Percentiles rank a stretch among this genome's conserved stretches.
Evolutionary conservation across 2,329 filamentous ascomycete species (phyloP).

Genomic region (Emmonsia crescens): DNA sequence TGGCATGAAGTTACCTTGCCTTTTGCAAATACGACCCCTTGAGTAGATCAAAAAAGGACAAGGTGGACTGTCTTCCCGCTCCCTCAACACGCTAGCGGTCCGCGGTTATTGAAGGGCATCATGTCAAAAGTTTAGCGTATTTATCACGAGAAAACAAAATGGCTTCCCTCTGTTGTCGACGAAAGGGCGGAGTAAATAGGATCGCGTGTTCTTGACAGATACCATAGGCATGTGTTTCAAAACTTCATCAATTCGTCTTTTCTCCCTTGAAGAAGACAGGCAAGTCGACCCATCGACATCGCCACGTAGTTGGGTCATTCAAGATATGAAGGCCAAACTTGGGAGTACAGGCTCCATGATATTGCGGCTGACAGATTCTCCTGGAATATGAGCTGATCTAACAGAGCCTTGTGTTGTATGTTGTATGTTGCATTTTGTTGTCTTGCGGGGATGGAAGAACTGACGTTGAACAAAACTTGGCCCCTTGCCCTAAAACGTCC

Average conservation of each 20-base stretch:
- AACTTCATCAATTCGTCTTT: background rate
- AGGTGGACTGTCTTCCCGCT: no score
- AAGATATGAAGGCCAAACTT: background rate
- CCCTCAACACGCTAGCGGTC: no score
- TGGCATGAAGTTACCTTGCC: no score
- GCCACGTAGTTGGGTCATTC: no score
- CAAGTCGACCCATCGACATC: no score
- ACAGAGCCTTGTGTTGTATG: background rate
- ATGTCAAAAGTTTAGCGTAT: background rate
- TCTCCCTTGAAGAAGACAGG: no score
- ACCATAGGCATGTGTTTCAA: background rate
- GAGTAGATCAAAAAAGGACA: no score
- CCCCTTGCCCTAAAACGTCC: background rate
- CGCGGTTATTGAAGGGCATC: no score
- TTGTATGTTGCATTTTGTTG: background rate
- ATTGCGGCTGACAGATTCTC: background rate
- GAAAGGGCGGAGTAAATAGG: background rate
- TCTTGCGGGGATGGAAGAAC: background rate
- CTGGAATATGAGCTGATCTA: background rate
- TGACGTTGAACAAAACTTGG: background rate
- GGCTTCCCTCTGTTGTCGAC: background rate
- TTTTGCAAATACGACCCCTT: no score
- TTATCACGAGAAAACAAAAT: background rate
- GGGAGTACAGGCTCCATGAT: background rate
- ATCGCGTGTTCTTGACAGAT: background rate